Evolutionary conservation across 2,329 filamentous ascomycete species (phyloP), one percentile per base, ranked within the genome.

Genomic region (Penicillium hesseltinei): DNA sequence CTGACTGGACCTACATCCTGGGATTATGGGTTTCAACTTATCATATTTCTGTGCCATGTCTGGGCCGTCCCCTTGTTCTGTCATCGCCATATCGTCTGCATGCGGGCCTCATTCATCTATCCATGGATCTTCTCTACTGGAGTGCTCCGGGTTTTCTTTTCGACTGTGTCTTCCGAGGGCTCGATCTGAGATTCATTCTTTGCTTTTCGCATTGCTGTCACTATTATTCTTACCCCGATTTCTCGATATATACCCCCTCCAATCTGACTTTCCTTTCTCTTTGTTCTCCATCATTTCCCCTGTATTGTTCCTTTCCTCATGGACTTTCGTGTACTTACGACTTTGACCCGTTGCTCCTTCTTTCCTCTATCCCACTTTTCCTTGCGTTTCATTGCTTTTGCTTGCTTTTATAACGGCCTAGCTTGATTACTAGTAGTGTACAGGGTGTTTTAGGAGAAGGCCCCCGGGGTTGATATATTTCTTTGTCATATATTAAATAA

Each of bases 221-320:
- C 43, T 10, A 47, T 57, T 59, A 58, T 61, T 47, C 46, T 36
- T 40, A 47, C 23, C 40, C 45, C 45, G 42, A 47, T 61, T 56
- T 58, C 40, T 54, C 58, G 55, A 51, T 62, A 64, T 66, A 66
- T 66, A 65, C 64, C 64, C 63, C 49, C 43, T 53, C 42, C 49
- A 47, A 63, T 64, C 60, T 59, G 50, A 62, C n/a, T 51, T 46
- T 35, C 51, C n/a, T 51, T 51, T 60, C 45, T 43, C 40, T 54
- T 36, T 48, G 43, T 44, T 21, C 47, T 42, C 35, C 59, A 51
- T 51, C 53, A 39, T 52, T 47, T 62, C 49, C 36, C 15, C 51
- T 61, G 51, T 61, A 58, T 62, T 54, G 51, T 48, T 57, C 52
- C 42, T 56, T 42, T 54, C 54, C 46, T 54, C 44, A 48, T 56